Conservation (phyloP, 1,284 basidiomycete species). For the Ustilago cynodontis region DNA sequence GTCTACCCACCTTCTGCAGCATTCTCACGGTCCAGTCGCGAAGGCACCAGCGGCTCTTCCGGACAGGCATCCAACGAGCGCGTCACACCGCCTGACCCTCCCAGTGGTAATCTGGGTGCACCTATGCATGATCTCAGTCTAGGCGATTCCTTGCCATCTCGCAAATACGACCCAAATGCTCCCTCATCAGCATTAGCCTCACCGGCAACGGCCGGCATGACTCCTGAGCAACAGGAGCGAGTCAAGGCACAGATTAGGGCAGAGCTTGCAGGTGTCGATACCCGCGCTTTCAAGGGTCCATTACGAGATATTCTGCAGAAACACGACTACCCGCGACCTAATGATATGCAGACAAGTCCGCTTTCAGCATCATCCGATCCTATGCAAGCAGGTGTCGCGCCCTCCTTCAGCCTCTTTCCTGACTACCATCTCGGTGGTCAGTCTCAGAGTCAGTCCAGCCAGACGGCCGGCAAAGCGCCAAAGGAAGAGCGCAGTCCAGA, state of each 20-base stretch:
- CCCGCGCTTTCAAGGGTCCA: constrained; percentile 57
- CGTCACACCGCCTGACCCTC: constrained; percentile 27
- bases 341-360: constrained; percentile 43
- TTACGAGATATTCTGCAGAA: constrained; percentile 56
- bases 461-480: constrained; percentile 4
- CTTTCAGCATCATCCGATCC: constrained; percentile 39
- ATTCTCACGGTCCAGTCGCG: constrained; percentile 26
- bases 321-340: constrained; percentile 34
- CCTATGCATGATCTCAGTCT: constrained; percentile 52
- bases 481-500: not conserved
- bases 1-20: constrained; percentile 26
- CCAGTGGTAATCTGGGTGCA: constrained; percentile 53
- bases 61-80: constrained; percentile 24
- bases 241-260: constrained; percentile 50
- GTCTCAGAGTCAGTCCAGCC: constrained; percentile 19
- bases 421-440: constrained; percentile 41
- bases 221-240: constrained; percentile 43
- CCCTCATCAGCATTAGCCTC: constrained; percentile 27
- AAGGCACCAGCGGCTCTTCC: constrained; percentile 24
- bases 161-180: constrained; percentile 17
- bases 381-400: constrained; percentile 47
- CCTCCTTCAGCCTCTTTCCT: constrained; percentile 42
- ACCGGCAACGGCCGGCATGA: constrained; percentile 22
- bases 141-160: constrained; percentile 34
- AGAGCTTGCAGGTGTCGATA: constrained; percentile 59